Conservation (phyloP, 1,284 basidiomycete genomes). For the Mycena sp. region DNA sequence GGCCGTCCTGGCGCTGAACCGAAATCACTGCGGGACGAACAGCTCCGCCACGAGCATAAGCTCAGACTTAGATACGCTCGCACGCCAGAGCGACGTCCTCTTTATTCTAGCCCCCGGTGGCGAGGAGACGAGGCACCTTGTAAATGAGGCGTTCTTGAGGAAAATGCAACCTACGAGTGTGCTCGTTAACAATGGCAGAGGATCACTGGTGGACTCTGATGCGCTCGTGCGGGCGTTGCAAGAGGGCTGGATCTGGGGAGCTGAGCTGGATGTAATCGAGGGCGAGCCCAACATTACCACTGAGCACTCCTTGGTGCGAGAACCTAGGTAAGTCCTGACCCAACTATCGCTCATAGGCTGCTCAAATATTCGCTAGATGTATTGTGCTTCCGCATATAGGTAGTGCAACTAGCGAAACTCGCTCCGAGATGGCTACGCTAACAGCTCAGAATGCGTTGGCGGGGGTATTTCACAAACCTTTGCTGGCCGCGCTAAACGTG, state of each 20-base stretch:
- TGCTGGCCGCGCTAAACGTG: constrained; percentile 42
- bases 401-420: constrained; percentile 89
- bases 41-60: background rate
- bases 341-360: no score
- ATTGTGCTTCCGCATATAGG: constrained; percentile 87
- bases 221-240: constrained; percentile 85
- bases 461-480: constrained; percentile 57
- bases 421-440: constrained; percentile 83
- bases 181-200: constrained; percentile 71
- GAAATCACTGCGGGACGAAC: constrained; percentile 6
- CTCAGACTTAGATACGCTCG: constrained; percentile 58
- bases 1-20: constrained; percentile 58
- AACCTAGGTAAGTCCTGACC: constrained; percentile 72
- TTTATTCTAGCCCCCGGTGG: constrained; percentile 91
- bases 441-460: constrained; percentile 73
- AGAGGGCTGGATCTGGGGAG: constrained; percentile 86
- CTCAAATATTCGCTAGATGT: constrained; percentile 14
- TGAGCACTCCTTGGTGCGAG: constrained; percentile 84
- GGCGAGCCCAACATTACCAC: constrained; percentile 75
- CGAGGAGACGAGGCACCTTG: constrained; percentile 73
- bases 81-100: constrained; percentile 79
- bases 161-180: constrained; percentile 88
- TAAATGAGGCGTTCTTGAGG: constrained; percentile 76
- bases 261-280: constrained; percentile 94
- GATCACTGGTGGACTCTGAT: constrained; percentile 87